Conservation (phyloP, 768 basidiomycete genomes). For the Boletus vermiculosoides region DNA sequence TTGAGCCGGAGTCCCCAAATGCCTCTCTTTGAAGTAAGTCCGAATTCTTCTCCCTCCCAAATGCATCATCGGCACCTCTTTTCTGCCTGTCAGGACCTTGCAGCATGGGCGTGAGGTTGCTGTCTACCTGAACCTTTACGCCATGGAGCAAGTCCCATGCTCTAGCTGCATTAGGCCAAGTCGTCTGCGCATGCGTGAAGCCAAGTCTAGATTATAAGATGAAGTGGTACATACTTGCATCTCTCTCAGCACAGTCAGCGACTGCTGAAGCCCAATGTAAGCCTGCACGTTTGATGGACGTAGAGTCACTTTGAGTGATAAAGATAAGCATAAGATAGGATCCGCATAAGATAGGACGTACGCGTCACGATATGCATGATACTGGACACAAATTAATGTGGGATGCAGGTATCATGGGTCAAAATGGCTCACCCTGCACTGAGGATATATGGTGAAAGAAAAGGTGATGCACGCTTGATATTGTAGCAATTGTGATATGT, state of each 20-base stretch:
- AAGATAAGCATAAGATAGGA: slow-evolving; percentile 8
- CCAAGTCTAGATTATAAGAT: slow-evolving; percentile 3
- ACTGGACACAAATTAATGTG: slow-evolving; percentile 35
- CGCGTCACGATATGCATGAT: slow-evolving; percentile 79
- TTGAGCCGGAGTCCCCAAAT: slow-evolving; percentile 30
- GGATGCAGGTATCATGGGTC: not conserved
- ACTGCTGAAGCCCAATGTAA: slow-evolving; percentile 61
- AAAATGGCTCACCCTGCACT: slow-evolving; percentile 59
- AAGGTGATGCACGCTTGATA: slow-evolving; percentile 58
- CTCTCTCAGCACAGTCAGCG: slow-evolving; percentile 59
- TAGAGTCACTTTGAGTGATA: slow-evolving; percentile 53
- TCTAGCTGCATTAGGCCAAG: slow-evolving; percentile 71
- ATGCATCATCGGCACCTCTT: slow-evolving; percentile 60
- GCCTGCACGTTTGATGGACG: slow-evolving; percentile 72
- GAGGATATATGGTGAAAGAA: slow-evolving; percentile 67
- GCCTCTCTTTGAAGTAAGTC: slow-evolving; percentile 45
- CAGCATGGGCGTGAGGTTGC: slow-evolving; percentile 36
- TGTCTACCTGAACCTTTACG: slow-evolving; percentile 54
- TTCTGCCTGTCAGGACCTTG: slow-evolving; percentile 49
- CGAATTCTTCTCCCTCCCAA: slow-evolving; percentile 52
- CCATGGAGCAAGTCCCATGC: slow-evolving; percentile 68
- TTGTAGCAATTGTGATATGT: slow-evolving; percentile 60
- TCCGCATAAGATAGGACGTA: slow-evolving; percentile 34
- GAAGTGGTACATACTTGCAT: slow-evolving; percentile 53
- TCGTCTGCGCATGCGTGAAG: slow-evolving; percentile 39